Evolutionary conservation across 1,139 yeast genomes (phyloP).

Genomic region (Eremothecium sinecaudum): DNA sequence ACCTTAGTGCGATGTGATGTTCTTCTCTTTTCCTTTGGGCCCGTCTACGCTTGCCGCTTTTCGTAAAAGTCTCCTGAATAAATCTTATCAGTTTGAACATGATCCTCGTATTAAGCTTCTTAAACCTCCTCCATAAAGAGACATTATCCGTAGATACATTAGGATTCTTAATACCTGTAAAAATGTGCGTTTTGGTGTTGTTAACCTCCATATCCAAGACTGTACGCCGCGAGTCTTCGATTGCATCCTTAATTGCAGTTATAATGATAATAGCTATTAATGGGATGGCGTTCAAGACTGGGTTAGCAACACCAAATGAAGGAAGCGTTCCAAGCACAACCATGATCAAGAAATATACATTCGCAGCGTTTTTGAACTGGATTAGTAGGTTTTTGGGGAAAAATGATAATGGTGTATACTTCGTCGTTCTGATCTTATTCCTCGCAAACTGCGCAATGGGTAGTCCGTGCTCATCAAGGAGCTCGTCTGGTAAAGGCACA

Average conservation of each 20-base stretch:
- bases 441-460: conserved; percentile 58
- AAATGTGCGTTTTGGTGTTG: conserved; percentile 72
- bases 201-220: conserved; percentile 74
- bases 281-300: conserved; percentile 89
- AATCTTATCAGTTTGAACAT: conserved; percentile 26
- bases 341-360: conserved; percentile 71
- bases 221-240: conserved; percentile 86
- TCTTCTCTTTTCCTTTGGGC: conserved; percentile 19
- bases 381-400: conserved; percentile 71
- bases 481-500: conserved; percentile 54
- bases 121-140: conserved; percentile 52
- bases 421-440: conserved; percentile 91
- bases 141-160: conserved; percentile 61
- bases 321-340: conserved; percentile 80
- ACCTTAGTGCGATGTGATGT: conserved; percentile 11
- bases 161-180: conserved; percentile 60
- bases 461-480: conserved; percentile 51
- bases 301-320: conserved; percentile 83
- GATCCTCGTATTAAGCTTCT: conserved; percentile 40
- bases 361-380: conserved; percentile 87
- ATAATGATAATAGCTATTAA: conserved; percentile 81
- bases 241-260: conserved; percentile 86
- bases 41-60: conserved; percentile 32
- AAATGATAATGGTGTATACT: conserved; percentile 83
- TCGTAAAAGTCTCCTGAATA: conserved; percentile 32